A percentile compares a stretch with the other conserved stretches of the same genome.
phyloP scores from a whole-genome alignment of 805 yeast species.

The Wickerhamomyces queroliae region DNA sequence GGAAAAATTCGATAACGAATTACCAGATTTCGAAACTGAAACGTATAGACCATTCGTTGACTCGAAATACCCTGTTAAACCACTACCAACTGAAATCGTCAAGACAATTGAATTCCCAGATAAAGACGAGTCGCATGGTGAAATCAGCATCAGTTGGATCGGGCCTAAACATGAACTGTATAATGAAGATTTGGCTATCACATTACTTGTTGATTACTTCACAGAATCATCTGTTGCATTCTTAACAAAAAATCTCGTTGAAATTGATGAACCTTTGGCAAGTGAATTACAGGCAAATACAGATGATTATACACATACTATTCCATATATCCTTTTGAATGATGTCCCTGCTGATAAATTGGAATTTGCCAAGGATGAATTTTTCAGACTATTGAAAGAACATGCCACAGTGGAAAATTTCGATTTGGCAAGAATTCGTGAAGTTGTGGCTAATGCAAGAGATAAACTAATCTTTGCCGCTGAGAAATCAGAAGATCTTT shows the following conservation, averaged over 20 bases:
- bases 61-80: conserved; percentile 37
- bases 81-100: conserved; percentile 28
- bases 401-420: conserved; percentile 47
- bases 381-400: conserved; percentile 43
- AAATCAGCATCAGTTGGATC: conserved; percentile 67
- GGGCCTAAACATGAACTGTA: conserved; percentile 62
- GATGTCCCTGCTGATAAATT: conserved; percentile 75
- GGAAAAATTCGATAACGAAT: conserved; percentile 51
- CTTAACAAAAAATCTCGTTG: conserved; percentile 66
- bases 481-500: conserved; percentile 55
- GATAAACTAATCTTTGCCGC: conserved; percentile 54
- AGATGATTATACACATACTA: conserved; percentile 64
- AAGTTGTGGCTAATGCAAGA: conserved; percentile 59
- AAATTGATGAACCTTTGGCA: conserved; percentile 77
- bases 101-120: conserved; percentile 78
- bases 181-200: conserved; percentile 59
- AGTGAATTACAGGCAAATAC: conserved; percentile 64
- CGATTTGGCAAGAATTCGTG: conserved; percentile 61
- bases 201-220: conserved; percentile 65
- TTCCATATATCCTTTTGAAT: conserved; percentile 46
- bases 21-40: conserved; percentile 33
- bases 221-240: conserved; percentile 75
- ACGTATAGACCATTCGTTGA: conserved; percentile 76
- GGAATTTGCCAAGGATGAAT: conserved; percentile 43
- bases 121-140: conserved; percentile 80